Base-by-base conservation (phyloP, 2,329 filamentous ascomycete genomes). In the Pestalotiopsis sp. region DNA sequence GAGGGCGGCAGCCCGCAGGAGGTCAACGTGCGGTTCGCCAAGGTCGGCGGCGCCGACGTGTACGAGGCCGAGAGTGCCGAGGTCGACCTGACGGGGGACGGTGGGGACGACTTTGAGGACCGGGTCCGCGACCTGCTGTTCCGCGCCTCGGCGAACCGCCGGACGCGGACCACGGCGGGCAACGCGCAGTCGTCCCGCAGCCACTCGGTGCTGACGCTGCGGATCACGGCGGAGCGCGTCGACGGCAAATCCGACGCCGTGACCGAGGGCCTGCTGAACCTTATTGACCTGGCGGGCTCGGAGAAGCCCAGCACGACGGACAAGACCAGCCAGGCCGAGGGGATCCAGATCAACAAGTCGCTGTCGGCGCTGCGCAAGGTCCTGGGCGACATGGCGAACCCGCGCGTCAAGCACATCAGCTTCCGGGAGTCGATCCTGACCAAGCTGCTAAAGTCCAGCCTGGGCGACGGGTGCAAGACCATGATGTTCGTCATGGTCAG, bases 401-500 rank as follows among this genome's bases (percentile, higher is more conserved):
- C 93, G 68, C 90, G 91, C 72, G 89, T 87, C 27, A 88, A 87
- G 5, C 95, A 98, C 76, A 89, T 99, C 59, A 96, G 96, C 1
- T 99, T 98, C 83, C 87, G 96, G 67, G 98, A 98, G 82, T 97
- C 93, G 74, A 98, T 98, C 88, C 87, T 99, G 72, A 99, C 96
- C 9, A 97, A 98, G 77, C 87, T 99, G 61, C 87, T 99, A 49
- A 94, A 98, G 88, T 97, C 96, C 78, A 97, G 94, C 3, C 85
- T 99, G 7, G 95, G 96, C 4, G 96, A 96, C 17, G 98, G 97
- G 80, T 96, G 92, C 74, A 97, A 98, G 83, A 99, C 96, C 0
- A 91, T 99, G 75, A 99, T 99, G 96, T 97, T 99, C 80, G 94
- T 98, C 79, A 98, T 98, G 95, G 93, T 97, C 68, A 96, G 92